These are phyloP conservation scores for Backusella parvicylindrica DNA, from an alignment of 192 early-diverging fungal genomes.

Conservation along the genomic window DNA sequence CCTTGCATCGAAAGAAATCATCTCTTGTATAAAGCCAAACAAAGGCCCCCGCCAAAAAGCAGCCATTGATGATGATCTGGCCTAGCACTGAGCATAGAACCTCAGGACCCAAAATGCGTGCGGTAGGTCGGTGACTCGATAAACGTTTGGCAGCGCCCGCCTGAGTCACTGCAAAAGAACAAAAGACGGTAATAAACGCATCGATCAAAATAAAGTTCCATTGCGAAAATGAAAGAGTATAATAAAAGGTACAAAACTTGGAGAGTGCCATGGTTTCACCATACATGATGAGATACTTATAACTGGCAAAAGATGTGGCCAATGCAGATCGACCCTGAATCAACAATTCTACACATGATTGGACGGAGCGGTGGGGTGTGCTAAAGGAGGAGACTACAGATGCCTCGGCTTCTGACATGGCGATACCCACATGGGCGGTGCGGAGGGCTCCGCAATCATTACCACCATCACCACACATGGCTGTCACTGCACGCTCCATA, in stretches of 20 bases:
- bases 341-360: conserved; percentile 52
- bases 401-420: conserved; percentile 58
- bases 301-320: conserved; percentile 63
- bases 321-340: conserved; percentile 58
- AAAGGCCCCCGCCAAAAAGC: conserved; percentile 40
- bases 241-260: conserved; percentile 60
- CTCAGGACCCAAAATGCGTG: conserved; percentile 61
- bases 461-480: conserved; percentile 70
- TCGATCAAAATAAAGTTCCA: conserved; percentile 69
- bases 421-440: conserved; percentile 60
- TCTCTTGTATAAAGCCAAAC: conserved; percentile 52
- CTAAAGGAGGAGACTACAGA: conserved; percentile 62
- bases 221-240: conserved; percentile 52
- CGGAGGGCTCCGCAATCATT: conserved; percentile 67
- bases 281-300: conserved; percentile 59
- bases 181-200: conserved; percentile 48
- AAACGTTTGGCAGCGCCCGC: conserved; percentile 40
- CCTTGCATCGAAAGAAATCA: conserved; percentile 58
- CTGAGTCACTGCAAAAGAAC: conserved; percentile 49
- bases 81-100: conserved; percentile 58
- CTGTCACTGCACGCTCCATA: conserved; percentile 55
- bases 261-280: conserved; percentile 52
- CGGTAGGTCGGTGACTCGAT: conserved; percentile 52
- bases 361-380: conserved; percentile 41
- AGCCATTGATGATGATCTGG: conserved; percentile 54